Percentiles rank a stretch among this genome's conserved stretches.
Conservation (phyloP, 1,284 basidiomycete genomes). For the Cystobasidium pallidum region DNA sequence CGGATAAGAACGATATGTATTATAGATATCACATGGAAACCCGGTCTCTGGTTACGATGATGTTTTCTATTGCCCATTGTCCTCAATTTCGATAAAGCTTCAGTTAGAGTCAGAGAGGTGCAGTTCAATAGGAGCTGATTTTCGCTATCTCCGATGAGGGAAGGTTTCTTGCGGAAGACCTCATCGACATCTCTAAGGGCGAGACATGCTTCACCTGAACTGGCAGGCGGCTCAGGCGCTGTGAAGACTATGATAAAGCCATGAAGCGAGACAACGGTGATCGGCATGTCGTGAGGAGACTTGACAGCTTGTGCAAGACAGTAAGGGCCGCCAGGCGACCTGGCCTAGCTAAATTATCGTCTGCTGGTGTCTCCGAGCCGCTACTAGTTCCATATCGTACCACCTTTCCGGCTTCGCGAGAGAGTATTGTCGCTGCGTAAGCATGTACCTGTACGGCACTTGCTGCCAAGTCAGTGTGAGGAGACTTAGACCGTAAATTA, state of each 20-base stretch:
- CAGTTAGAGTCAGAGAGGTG: too few relatives aligned
- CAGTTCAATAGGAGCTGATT: slow-evolving; percentile 14
- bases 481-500: slow-evolving; percentile 6
- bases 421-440: neutral
- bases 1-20: too few relatives aligned
- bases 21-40: too few relatives aligned
- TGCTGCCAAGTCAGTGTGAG: neutral
- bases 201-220: neutral
- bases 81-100: too few relatives aligned
- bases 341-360: neutral
- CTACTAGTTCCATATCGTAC: neutral
- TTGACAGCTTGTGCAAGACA: slow-evolving; percentile 27
- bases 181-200: slow-evolving; percentile 9
- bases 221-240: neutral
- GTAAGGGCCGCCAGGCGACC: slow-evolving; percentile 13
- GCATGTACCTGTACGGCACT: slow-evolving; percentile 2
- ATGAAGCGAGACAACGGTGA: slow-evolving; percentile 20
- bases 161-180: slow-evolving; percentile 31
- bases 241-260: slow-evolving; percentile 33
- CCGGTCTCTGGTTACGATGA: too few relatives aligned
- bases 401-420: neutral
- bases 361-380: neutral
- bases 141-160: slow-evolving; percentile 14
- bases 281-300: slow-evolving; percentile 9
- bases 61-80: too few relatives aligned